These are phyloP conservation scores for Coniochaeta sp. DNA, from an alignment of 2,329 filamentous ascomycete genomes.

Conservation along the genomic window DNA sequence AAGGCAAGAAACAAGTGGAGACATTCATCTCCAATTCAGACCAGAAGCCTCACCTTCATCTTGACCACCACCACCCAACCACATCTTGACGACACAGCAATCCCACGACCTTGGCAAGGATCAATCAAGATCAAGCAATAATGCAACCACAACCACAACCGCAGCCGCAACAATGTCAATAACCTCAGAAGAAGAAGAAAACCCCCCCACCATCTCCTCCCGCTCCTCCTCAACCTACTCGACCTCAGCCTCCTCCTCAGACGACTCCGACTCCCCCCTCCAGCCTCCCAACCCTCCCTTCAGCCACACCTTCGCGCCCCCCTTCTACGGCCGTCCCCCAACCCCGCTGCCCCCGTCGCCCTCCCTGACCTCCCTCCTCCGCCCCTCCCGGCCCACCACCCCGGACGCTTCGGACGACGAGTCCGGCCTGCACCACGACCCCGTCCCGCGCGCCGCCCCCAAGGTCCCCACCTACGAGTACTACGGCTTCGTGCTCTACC, in stretches of 20 bases:
- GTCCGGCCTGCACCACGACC: constrained; percentile 58
- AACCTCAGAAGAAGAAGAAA: constrained; percentile 1
- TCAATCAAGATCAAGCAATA: background rate
- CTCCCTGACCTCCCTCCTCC: constrained; percentile 82
- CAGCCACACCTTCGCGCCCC: constrained; percentile 59
- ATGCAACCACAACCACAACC: background rate
- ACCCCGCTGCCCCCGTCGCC: constrained; percentile 90
- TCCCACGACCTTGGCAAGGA: too few species aligned
- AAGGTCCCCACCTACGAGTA: constrained; percentile 99
- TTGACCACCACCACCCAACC: background rate
- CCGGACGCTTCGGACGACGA: constrained; percentile 90
- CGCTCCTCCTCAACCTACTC: background rate
- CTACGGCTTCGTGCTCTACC: constrained; percentile 95
- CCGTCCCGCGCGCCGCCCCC: constrained; percentile 59
- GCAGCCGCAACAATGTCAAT: background rate
- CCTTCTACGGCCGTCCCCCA: constrained; percentile 96
- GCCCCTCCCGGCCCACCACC: constrained; percentile 85
- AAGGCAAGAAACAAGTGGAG: too few species aligned
- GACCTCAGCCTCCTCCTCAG: constrained; percentile 9
- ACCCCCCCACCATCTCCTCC: background rate
- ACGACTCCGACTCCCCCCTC: constrained; percentile 16
- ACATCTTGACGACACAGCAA: background rate
- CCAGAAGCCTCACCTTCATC: background rate
- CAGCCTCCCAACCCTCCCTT: constrained; percentile 34
- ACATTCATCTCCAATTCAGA: background rate